Evolutionary conservation across 768 basidiomycete species (phyloP).

Genomic region (Mycena capillaripes): DNA sequence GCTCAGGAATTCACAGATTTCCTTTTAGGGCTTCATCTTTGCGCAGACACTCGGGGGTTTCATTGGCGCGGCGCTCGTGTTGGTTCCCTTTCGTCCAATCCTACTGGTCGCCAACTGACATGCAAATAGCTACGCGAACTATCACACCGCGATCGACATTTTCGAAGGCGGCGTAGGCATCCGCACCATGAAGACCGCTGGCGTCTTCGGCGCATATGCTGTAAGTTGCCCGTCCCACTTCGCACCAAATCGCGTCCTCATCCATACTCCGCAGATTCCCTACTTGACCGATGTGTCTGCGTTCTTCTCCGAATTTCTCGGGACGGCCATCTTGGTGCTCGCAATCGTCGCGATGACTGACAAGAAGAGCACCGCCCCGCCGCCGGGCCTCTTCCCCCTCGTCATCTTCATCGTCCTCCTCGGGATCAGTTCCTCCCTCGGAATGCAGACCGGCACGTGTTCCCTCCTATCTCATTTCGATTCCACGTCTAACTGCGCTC

Average conservation of each 20-base stretch:
- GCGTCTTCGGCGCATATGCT: conserved; percentile 33
- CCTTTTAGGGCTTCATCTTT: conserved; percentile 53
- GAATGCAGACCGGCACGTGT: conserved; percentile 59
- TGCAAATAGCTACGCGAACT: conserved; percentile 72
- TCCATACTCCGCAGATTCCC: conserved; percentile 1
- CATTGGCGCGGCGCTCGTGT: conserved; percentile 61
- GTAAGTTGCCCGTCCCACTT: background rate
- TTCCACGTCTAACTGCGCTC: background rate
- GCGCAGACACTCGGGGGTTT: conserved; percentile 68
- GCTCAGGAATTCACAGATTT: background rate
- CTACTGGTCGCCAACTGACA: too few species aligned
- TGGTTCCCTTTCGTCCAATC: too few species aligned
- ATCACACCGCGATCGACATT: conserved; percentile 70
- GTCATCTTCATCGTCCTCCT: conserved; percentile 61
- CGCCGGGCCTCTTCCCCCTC: conserved; percentile 60
- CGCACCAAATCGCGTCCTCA: background rate
- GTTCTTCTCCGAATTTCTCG: conserved; percentile 47
- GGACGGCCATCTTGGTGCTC: conserved; percentile 60
- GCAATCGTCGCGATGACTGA: conserved; percentile 60
- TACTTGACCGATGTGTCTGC: conserved; percentile 33
- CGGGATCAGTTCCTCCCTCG: conserved; percentile 62
- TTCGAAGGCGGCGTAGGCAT: conserved; percentile 62
- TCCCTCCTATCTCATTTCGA: background rate
- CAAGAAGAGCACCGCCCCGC: conserved; percentile 57
- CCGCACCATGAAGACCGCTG: conserved; percentile 62